A percentile compares a stretch with the other conserved stretches of the same genome.
These are phyloP conservation scores for Zygoascus sp. DNA, from an alignment of 1,139 yeast species.

Conservation along the genomic window DNA sequence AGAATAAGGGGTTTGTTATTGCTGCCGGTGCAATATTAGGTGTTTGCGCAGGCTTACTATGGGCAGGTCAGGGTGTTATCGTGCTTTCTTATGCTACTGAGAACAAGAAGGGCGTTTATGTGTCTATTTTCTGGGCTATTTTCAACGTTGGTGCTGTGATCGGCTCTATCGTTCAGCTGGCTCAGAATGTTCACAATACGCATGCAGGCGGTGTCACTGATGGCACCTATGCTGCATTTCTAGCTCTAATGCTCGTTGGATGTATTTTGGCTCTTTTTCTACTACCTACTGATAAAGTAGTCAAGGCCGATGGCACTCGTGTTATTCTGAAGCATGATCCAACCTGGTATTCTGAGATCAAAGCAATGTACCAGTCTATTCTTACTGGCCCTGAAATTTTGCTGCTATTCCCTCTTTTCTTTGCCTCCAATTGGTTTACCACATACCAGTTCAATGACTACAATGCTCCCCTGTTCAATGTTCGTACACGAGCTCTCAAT, in stretches of 20 bases:
- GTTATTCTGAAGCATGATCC: conserved; percentile 45
- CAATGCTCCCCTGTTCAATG: conserved; percentile 50
- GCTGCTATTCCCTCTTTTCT: conserved; percentile 53
- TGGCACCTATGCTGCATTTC: conserved; percentile 54
- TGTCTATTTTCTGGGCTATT: conserved; percentile 52
- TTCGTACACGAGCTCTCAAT: conserved; percentile 56
- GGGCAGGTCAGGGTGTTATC: conserved; percentile 59
- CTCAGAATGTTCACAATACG: conserved; percentile 22
- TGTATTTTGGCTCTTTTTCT: conserved; percentile 42
- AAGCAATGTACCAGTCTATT: conserved; percentile 39
- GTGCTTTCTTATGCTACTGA: conserved; percentile 54
- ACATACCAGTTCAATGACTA: conserved; percentile 56
- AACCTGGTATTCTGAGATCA: conserved; percentile 43
- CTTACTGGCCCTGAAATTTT: conserved; percentile 41
- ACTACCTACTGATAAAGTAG: conserved; percentile 48
- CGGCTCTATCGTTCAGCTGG: conserved; percentile 18
- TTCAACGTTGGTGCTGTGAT: conserved; percentile 59
- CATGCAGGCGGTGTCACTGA: conserved; percentile 43
- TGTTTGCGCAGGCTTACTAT: conserved; percentile 50
- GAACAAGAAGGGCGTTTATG: conserved; percentile 47
- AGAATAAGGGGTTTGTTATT: conserved; percentile 51
- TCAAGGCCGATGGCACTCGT: conserved; percentile 49
- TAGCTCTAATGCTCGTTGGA: conserved; percentile 50
- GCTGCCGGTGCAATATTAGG: conserved; percentile 60
- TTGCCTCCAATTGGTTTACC: conserved; percentile 60